These are phyloP conservation scores for Candida glucosophila DNA, from an alignment of 1,139 yeast genomes.

Conservation along the genomic window DNA sequence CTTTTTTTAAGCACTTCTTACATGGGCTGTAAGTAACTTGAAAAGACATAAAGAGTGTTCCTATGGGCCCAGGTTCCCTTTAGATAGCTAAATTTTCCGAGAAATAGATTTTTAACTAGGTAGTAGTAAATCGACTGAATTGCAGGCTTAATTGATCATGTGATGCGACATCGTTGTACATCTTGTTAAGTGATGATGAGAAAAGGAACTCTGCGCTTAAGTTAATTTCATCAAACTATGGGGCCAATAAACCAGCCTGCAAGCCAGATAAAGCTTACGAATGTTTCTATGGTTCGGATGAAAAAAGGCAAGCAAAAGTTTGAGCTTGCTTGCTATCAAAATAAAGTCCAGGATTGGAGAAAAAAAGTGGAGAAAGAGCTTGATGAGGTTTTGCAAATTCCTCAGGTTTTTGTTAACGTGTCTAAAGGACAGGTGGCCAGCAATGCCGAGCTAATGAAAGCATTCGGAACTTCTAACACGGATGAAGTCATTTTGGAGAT, in stretches of 20 bases:
- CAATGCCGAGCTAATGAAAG: conserved; percentile 66
- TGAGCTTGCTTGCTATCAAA: conserved; percentile 94
- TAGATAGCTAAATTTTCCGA: too few relatives aligned
- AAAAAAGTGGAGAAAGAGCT: conserved; percentile 82
- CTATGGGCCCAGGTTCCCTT: background rate
- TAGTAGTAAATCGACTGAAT: too few relatives aligned
- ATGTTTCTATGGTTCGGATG: conserved; percentile 87
- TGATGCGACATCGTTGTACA: too few relatives aligned
- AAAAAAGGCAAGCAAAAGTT: conserved; percentile 85
- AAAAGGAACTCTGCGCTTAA: background rate
- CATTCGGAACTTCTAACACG: conserved; percentile 70
- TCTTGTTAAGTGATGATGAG: too few relatives aligned
- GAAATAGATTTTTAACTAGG: too few relatives aligned
- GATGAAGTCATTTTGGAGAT: conserved; percentile 74
- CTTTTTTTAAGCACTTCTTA: background rate
- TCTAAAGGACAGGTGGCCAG: conserved; percentile 94
- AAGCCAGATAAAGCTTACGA: conserved; percentile 81
- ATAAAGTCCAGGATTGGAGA: conserved; percentile 94
- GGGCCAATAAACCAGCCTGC: conserved; percentile 76
- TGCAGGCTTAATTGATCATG: too few relatives aligned
- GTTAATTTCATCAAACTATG: conserved; percentile 18
- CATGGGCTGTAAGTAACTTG: background rate
- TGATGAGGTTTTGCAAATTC: conserved; percentile 92
- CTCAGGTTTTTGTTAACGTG: conserved; percentile 88
- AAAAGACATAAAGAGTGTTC: background rate